A percentile compares a stretch with the other conserved stretches of the same genome.
Evolutionary conservation across 148 eudicot species (phyloP).

Genomic region (Vaccinium macrocarpon): DNA sequence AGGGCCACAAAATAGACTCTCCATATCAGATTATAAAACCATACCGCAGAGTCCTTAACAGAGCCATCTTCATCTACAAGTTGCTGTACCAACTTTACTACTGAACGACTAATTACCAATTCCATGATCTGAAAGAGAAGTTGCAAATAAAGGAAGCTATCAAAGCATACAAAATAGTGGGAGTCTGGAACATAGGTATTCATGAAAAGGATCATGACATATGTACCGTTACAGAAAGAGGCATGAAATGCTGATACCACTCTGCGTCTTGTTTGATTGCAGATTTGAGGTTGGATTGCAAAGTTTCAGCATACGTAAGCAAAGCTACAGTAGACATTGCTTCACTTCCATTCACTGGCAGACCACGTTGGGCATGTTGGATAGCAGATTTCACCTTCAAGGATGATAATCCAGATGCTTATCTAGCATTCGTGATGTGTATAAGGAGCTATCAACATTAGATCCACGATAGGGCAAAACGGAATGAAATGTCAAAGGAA

Average conservation of each 20-base stretch:
- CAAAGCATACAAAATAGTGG: constrained; percentile 14
- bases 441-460: constrained; percentile 13
- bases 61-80: constrained; percentile 85
- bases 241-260: constrained; percentile 71
- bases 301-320: constrained; percentile 59
- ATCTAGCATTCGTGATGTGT: constrained; percentile 18
- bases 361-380: constrained; percentile 52
- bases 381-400: constrained; percentile 76
- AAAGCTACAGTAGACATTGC: constrained; percentile 66
- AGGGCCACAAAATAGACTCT: constrained; percentile 13
- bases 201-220: constrained; percentile 21
- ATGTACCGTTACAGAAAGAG: constrained; percentile 62
- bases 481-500: neutral
- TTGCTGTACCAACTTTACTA: constrained; percentile 61
- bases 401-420: constrained; percentile 25
- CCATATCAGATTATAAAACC: constrained; percentile 22
- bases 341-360: constrained; percentile 68
- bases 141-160: constrained; percentile 15
- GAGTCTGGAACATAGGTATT: constrained; percentile 16
- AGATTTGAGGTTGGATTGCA: constrained; percentile 60
- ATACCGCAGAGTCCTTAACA: constrained; percentile 86
- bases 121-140: constrained; percentile 60
- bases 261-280: constrained; percentile 76
- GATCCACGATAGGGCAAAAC: constrained; percentile 5
- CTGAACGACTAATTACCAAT: constrained; percentile 49